Conservation (phyloP, 1,284 basidiomycete genomes). For the Puccinia triticina region DNA sequence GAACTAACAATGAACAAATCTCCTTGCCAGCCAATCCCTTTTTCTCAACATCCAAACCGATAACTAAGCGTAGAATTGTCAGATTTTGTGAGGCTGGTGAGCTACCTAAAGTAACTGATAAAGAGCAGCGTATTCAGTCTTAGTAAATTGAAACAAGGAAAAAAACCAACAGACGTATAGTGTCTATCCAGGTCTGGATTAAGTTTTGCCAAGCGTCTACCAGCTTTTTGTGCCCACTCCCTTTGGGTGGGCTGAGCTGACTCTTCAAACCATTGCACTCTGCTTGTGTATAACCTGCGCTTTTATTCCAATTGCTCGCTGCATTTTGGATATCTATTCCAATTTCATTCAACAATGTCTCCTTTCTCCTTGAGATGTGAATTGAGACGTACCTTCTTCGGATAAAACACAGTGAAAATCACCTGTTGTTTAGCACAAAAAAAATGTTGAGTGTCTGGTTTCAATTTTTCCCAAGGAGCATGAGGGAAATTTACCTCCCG, state of each 20-base stretch:
- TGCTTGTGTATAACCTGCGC: constrained; percentile 41
- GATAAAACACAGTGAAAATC: constrained; percentile 47
- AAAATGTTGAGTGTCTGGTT: background rate
- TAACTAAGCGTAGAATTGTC: constrained; percentile 14
- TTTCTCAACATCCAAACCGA: constrained; percentile 38
- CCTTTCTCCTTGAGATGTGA: background rate
- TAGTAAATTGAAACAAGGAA: background rate
- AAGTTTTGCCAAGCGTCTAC: constrained; percentile 36
- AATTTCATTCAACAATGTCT: background rate
- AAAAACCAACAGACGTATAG: constrained; percentile 30
- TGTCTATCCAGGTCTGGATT: constrained; percentile 33
- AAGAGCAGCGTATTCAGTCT: background rate
- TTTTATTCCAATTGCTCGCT: constrained; percentile 46
- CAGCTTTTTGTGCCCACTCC: constrained; percentile 29
- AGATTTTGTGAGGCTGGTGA: background rate
- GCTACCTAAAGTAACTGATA: constrained; percentile 35
- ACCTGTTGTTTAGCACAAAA: background rate
- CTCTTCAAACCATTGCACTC: constrained; percentile 44
- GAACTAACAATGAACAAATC: constrained; percentile 45
- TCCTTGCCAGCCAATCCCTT: constrained; percentile 48
- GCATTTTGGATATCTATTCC: constrained; percentile 40
- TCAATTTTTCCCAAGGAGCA: background rate
- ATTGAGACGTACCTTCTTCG: constrained; percentile 31
- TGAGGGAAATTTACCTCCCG: constrained; percentile 26
- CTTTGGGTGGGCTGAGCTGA: constrained; percentile 37